phyloP scores from a whole-genome alignment of 768 basidiomycete genomes.

The Lactarius indigo region DNA sequence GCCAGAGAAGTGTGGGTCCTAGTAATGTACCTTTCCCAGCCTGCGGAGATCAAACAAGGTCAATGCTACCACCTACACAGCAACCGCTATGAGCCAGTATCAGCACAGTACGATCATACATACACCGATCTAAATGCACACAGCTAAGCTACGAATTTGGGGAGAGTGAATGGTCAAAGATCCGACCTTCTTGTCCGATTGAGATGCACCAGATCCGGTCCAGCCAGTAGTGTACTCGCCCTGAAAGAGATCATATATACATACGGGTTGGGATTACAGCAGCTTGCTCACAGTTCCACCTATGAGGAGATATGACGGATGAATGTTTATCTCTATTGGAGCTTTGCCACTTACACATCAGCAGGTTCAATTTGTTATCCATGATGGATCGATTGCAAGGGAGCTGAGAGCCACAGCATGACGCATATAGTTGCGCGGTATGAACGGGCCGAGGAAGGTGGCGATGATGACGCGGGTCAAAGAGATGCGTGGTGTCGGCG shows the following conservation, averaged over 20 bases:
- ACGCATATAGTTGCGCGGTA: not conserved
- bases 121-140: constrained; percentile 58
- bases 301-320: constrained; percentile 32
- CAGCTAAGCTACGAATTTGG: not conserved
- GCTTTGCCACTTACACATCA: constrained; percentile 64
- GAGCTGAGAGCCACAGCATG: not conserved
- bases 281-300: constrained; percentile 44
- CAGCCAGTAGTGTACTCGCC: constrained; percentile 96
- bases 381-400: not conserved
- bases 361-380: constrained; percentile 47
- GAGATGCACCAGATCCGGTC: constrained; percentile 88
- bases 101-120: constrained; percentile 31
- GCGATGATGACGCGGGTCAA: not conserved
- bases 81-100: constrained; percentile 20
- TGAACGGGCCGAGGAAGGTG: not conserved
- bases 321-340: constrained; percentile 12
- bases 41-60: constrained; percentile 88
- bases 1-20: constrained; percentile 23
- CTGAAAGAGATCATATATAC: constrained; percentile 30
- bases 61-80: constrained; percentile 73
- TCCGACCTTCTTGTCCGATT: constrained; percentile 88
- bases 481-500: constrained; percentile 19
- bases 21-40: constrained; percentile 60
- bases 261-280: not conserved
- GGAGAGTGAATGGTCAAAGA: not conserved